These are phyloP conservation scores for Malus sylvestris DNA, from an alignment of 306 rosid genomes.

Conservation along the genomic window DNA sequence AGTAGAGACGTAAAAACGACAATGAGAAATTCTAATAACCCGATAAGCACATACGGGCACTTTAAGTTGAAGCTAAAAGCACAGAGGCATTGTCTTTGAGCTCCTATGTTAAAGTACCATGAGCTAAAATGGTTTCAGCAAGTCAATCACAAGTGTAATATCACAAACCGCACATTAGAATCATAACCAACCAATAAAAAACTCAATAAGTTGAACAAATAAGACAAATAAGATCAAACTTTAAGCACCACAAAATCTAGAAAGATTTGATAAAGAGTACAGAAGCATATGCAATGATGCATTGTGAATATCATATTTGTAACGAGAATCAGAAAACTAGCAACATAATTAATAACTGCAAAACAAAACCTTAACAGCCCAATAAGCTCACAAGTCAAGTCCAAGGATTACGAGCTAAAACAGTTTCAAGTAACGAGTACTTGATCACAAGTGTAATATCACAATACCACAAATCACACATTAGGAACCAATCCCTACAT, in stretches of 20 bases:
- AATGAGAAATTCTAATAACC: background rate
- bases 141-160: background rate
- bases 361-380: background rate
- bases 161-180: background rate
- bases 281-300: background rate
- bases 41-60: background rate
- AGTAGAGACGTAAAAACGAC: background rate
- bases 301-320: background rate
- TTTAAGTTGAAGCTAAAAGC: background rate
- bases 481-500: background rate
- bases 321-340: background rate
- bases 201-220: background rate
- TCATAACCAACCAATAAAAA: background rate
- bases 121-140: background rate
- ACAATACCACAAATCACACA: background rate
- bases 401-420: background rate
- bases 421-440: background rate
- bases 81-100: background rate
- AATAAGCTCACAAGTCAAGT: background rate
- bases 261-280: background rate
- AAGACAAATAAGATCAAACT: background rate
- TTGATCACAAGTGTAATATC: background rate
- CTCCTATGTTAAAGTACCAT: background rate
- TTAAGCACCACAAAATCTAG: background rate
- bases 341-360: background rate